phyloP scores from a whole-genome alignment of 352 stramenopile species.

The Globisporangium cederbergense region DNA sequence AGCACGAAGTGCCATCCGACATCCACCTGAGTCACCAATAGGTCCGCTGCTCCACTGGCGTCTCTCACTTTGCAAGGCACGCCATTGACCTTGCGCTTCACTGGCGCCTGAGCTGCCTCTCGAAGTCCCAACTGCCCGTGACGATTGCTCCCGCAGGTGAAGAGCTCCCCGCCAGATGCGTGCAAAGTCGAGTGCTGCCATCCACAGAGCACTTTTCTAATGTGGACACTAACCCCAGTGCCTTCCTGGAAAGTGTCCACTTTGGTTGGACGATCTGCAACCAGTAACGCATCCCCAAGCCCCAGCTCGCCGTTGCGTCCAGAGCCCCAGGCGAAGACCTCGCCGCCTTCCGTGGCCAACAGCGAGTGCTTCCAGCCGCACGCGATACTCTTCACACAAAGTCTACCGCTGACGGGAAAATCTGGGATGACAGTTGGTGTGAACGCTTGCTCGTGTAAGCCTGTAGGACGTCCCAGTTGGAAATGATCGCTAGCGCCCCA shows the following conservation, averaged over 20 bases:
- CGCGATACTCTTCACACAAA: conserved; percentile 52
- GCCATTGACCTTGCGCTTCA: conserved; percentile 20
- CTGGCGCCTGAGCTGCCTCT: background rate
- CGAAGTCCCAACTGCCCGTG: conserved; percentile 64
- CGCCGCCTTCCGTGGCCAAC: conserved; percentile 37
- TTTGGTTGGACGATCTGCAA: conserved; percentile 23
- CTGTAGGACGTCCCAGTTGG: conserved; percentile 37
- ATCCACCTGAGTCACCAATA: conserved; percentile 33
- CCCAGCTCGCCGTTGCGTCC: conserved; percentile 73
- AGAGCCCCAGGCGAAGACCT: conserved; percentile 64
- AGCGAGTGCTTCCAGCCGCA: conserved; percentile 86
- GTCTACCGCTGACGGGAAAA: background rate
- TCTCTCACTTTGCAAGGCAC: conserved; percentile 22
- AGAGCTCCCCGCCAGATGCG: conserved; percentile 29
- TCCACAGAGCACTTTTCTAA: conserved; percentile 48
- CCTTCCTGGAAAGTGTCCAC: conserved; percentile 20
- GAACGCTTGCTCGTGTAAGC: background rate
- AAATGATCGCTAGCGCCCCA: conserved; percentile 57
- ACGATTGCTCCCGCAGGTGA: conserved; percentile 69
- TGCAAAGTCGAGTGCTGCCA: conserved; percentile 81
- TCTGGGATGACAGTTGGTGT: conserved; percentile 1
- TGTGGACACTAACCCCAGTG: background rate
- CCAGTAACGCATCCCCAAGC: conserved; percentile 31
- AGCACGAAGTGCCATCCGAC: conserved; percentile 82
- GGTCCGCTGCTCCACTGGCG: background rate